These are phyloP conservation scores for Trichoderma cornu-damae DNA, from an alignment of 2,329 filamentous ascomycete genomes.

Conservation along the genomic window DNA sequence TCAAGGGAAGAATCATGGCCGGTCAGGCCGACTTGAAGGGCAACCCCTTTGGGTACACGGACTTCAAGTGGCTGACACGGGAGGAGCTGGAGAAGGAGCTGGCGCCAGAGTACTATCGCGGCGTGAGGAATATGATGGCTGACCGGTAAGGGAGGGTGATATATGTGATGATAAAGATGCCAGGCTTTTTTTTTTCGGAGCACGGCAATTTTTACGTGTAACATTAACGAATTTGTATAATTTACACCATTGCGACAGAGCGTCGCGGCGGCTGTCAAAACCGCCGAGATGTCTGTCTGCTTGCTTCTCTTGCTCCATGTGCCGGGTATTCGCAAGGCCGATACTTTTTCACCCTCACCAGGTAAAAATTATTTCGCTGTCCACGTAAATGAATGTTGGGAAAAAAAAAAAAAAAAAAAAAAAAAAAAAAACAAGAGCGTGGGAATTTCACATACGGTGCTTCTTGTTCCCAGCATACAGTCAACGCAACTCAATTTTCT, in stretches of 20 bases:
- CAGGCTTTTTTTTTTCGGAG: not conserved
- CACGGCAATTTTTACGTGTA: constrained; percentile 1
- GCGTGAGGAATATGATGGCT: constrained; percentile 77
- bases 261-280: constrained; percentile 32
- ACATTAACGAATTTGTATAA: constrained; percentile 18
- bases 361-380: no score
- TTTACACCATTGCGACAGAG: constrained; percentile 14
- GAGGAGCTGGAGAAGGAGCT: constrained; percentile 75
- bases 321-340: no score
- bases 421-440: no score
- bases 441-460: no score
- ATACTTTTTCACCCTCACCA: no score
- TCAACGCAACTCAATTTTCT: no score
- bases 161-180: constrained; percentile 4
- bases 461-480: no score
- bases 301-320: not conserved
- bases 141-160: constrained; percentile 52
- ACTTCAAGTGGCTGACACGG: constrained; percentile 90
- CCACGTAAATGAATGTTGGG: no score
- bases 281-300: constrained; percentile 21
- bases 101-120: constrained; percentile 62
- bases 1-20: constrained; percentile 94
- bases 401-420: no score
- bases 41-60: constrained; percentile 67
- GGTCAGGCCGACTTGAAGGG: constrained; percentile 78